These are phyloP conservation scores for Eudorina sp. DNA, from an alignment of 139 green algal species.

Conservation along the genomic window DNA sequence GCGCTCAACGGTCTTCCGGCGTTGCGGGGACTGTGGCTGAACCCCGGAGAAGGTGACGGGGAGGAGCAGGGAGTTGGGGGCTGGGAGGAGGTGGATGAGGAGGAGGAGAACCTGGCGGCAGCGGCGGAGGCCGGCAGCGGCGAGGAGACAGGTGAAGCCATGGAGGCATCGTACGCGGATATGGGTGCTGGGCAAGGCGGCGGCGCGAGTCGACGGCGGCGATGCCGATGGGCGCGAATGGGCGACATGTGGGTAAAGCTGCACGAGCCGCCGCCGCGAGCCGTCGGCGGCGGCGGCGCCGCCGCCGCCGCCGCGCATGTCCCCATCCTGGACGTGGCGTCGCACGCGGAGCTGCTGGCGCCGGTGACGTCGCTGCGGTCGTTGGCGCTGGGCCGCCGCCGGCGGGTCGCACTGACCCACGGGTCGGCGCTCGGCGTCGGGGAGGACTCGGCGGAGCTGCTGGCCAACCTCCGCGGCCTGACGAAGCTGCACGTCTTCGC, in stretches of 20 bases:
- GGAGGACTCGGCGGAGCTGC: slow-evolving; percentile 10
- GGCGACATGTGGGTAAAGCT: slow-evolving; percentile 18
- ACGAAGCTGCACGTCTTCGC: slow-evolving; percentile 30
- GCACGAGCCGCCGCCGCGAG: neutral
- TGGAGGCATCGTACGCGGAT: no score
- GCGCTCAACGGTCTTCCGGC: neutral
- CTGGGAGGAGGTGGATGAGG: neutral
- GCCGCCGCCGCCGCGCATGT: neutral
- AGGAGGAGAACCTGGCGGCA: neutral
- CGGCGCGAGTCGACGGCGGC: neutral
- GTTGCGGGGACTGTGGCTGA: neutral
- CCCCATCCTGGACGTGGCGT: neutral
- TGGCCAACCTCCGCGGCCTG: neutral
- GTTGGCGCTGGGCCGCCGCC: slow-evolving; percentile 19
- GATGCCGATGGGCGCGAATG: neutral
- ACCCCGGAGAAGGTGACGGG: slow-evolving; percentile 14
- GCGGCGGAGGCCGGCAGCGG: neutral
- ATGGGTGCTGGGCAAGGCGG: no score
- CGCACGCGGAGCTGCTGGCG: neutral
- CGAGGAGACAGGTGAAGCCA: neutral
- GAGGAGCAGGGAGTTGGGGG: neutral
- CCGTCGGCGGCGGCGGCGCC: neutral
- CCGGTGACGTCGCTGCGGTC: neutral
- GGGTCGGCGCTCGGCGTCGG: slow-evolving; percentile 22
- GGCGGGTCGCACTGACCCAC: neutral